These are phyloP conservation scores for Gaertneriomyces sp. DNA, from an alignment of 192 early-diverging fungal genomes.

Conservation along the genomic window DNA sequence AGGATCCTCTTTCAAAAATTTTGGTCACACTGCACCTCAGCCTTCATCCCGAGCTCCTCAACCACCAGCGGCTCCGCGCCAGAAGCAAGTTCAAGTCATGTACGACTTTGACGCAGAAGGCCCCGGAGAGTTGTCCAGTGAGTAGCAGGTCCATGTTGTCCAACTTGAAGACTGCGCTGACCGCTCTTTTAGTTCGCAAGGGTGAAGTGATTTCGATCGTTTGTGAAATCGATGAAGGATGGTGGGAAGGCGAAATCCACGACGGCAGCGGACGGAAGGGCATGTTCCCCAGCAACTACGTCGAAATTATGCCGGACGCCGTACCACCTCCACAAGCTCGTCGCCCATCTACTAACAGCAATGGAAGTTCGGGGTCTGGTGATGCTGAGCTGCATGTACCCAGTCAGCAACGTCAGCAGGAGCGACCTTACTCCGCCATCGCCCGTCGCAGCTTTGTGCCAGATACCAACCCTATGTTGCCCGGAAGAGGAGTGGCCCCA, in stretches of 20 bases:
- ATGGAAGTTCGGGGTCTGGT: neutral
- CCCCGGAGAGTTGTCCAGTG: constrained; percentile 69
- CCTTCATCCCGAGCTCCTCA: constrained; percentile 20
- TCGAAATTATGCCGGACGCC: constrained; percentile 35
- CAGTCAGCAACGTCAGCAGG: constrained; percentile 21
- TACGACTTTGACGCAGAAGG: constrained; percentile 81
- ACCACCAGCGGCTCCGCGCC: neutral
- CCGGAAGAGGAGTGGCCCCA: neutral
- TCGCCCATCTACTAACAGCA: neutral
- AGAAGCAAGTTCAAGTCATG: constrained; percentile 64
- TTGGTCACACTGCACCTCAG: constrained; percentile 8
- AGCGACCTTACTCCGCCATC: constrained; percentile 21
- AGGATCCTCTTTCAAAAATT: neutral
- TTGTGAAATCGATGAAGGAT: constrained; percentile 86
- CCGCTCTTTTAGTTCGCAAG: constrained; percentile 52
- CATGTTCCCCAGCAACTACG: constrained; percentile 94
- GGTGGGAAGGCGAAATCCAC: constrained; percentile 87
- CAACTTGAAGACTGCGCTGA: neutral
- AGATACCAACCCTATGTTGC: constrained; percentile 14
- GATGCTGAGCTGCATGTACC: neutral
- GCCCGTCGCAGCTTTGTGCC: constrained; percentile 21
- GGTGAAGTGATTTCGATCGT: constrained; percentile 86
- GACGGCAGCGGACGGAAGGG: constrained; percentile 66
- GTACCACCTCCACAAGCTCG: too few relatives aligned
- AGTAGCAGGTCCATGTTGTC: neutral